Evolutionary conservation across 805 yeast species (phyloP), one percentile per base, ranked within the genome.

Genomic region (Saccharomycopsis oosterbeekiorum): DNA sequence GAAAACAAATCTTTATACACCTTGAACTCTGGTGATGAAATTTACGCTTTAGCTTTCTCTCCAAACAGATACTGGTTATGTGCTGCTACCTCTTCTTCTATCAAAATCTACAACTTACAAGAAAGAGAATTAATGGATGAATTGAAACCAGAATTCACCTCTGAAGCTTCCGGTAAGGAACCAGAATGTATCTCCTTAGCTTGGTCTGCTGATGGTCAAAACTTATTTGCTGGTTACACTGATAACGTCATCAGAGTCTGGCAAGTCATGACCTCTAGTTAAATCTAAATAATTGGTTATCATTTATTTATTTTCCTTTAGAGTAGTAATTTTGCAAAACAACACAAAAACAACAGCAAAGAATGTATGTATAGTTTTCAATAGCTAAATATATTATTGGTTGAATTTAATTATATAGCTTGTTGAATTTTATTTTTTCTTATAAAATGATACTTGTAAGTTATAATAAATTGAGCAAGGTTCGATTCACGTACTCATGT

Each of bases 41-140:
- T 94, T 72, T 89, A 89, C 80, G 96, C 97, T 77, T 85, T 94
- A 77, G 96, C 97, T 73, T 94, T 94, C 96, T 93, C 98, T 78
- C 99, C 99, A 82, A 89, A 89, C 96, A 92, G 99, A 88, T 94
- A 89, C 96, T 94, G 99, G 99, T 88, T 94, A 79, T 93, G 96
- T 78, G 99, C 98, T 81, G 98, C 99, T 76, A 94, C 99, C 73
- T 82, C 97, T 69, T 81, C 97, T 70, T 94, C 97, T 75, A 90
- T 94, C 84, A 93, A 92, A 89, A 86, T 94, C 85, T 94, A 85
- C 89, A 89, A 92, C 87, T 86, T 94, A 79, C 94, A 91, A 83
- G 92, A 88, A 81, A 87, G 96, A 82, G 81, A 81, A 73, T 83
- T 92, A 78, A 88, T 91, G 80, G 98, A 92, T 76, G 97, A 92